Base-by-base conservation (phyloP, 2,329 filamentous ascomycete genomes). In the Massarina eburnea region DNA sequence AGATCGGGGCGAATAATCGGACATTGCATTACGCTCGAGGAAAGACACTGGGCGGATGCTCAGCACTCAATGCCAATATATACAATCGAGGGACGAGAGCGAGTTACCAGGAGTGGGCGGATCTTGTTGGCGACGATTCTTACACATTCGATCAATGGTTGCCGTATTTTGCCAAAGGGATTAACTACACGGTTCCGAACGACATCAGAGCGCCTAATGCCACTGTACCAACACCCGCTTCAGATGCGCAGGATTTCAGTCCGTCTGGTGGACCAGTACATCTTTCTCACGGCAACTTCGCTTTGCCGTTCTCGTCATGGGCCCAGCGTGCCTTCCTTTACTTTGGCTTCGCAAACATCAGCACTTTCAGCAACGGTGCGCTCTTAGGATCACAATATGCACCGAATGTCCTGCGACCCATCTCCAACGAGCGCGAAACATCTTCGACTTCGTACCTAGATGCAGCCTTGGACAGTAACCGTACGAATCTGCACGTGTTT, bases 171-270 rank as follows among this genome's bases (percentile, higher is more conserved):
- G 47, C 62, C 39, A 62, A 60, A 39, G 58, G 57, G 2, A 50
- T 64, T n/a, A 58, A 54, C 8, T 67, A 67, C 41, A 67, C 58
- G 0, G 41, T 48, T 20, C 66, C 67, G 3, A 52, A 64, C n/a
- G 14, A 42, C 35, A 14, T 26, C 40, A 17, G 55, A 12, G 41
- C 44, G n/a, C 22, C 37, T 8, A 59, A 59, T 34, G 43, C 46
- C 4, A 51, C 58, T 1, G 27, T n/a, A n/a, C n/a, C n/a, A n/a
- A n/a, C n/a, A n/a, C 46, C 45, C 14, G 35, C 48, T 15, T 58
- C 51, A 21, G 46, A 51, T 14, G 20, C 49, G 0, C 35, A 21
- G 22, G 54, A 46, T 8, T 58, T 60, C 27, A 33, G 26, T 24
- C 34, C 48, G 8, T 27, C 27, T n/a, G 37, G 43, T 5, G 48